phyloP scores from a whole-genome alignment of 73 alveolate genomes.

The Uronychia binucleata region DNA sequence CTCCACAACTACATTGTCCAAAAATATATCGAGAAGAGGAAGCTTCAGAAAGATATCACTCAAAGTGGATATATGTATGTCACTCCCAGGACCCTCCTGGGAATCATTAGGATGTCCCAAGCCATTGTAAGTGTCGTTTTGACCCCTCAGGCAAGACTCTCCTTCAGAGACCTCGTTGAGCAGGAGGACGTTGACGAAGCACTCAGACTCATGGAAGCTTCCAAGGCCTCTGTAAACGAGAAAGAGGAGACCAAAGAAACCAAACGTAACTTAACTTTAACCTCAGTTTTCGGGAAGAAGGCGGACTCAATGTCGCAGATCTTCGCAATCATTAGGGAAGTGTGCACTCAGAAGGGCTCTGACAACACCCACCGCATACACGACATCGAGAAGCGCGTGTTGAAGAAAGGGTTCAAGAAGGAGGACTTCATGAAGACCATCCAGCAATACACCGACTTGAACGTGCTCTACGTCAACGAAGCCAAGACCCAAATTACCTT shows the following conservation, averaged over 20 bases:
- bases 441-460: constrained; percentile 13
- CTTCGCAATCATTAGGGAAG: constrained; percentile 17
- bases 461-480: constrained; percentile 19
- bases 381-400: constrained; percentile 18
- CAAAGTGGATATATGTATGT: constrained; percentile 89
- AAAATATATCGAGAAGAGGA: constrained; percentile 91
- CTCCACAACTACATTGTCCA: constrained; percentile 88
- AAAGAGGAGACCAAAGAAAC: constrained; percentile 35
- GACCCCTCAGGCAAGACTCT: constrained; percentile 43
- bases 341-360: not conserved
- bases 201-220: constrained; percentile 60
- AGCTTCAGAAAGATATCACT: constrained; percentile 68
- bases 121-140: constrained; percentile 40
- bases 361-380: not conserved
- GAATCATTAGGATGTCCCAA: constrained; percentile 90
- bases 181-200: constrained; percentile 80
- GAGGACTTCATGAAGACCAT: constrained; percentile 34
- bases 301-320: constrained; percentile 27
- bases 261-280: constrained; percentile 11
- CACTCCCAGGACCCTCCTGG: constrained; percentile 97
- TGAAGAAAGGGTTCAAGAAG: constrained; percentile 5
- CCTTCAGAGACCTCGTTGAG: constrained; percentile 61
- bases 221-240: constrained; percentile 49
- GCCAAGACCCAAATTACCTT: constrained; percentile 2
- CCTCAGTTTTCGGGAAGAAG: constrained; percentile 1